phyloP scores from a whole-genome alignment of 2,329 filamentous ascomycete genomes.

The Dissoconium aciculare region DNA sequence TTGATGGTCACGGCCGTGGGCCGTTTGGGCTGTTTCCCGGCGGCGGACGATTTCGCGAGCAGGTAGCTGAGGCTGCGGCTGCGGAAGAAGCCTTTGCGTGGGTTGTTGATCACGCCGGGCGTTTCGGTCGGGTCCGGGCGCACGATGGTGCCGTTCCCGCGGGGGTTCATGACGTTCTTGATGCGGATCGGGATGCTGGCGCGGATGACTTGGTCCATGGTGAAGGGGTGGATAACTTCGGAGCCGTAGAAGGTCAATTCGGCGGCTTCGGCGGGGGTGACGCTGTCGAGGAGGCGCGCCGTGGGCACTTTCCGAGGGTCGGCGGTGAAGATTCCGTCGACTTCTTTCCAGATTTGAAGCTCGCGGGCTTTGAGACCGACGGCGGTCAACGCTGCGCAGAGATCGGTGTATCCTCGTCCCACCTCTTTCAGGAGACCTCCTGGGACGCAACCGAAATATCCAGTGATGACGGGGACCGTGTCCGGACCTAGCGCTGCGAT shows the following conservation, averaged over 20 bases:
- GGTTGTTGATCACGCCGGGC: constrained; percentile 32
- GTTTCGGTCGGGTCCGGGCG: constrained; percentile 56
- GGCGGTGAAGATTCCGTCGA: constrained; percentile 82
- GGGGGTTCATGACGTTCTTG: constrained; percentile 82
- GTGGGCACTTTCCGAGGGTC: constrained; percentile 85
- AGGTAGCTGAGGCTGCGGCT: constrained; percentile 31
- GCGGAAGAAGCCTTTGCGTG: constrained; percentile 36
- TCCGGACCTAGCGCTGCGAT: constrained; percentile 31
- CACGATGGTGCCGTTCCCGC: constrained; percentile 64
- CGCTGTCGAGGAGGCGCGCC: constrained; percentile 70
- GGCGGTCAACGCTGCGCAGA: constrained; percentile 82
- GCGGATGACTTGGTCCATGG: constrained; percentile 79
- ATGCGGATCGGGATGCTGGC: constrained; percentile 76
- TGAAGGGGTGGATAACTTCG: constrained; percentile 96
- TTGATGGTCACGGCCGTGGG: constrained; percentile 79
- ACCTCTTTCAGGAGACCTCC: constrained; percentile 84
- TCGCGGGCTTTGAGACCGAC: constrained; percentile 79
- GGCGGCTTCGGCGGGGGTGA: constrained; percentile 87
- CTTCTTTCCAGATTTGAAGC: constrained; percentile 97
- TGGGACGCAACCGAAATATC: constrained; percentile 88
- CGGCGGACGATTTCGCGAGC: constrained; percentile 23
- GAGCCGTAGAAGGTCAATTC: constrained; percentile 65
- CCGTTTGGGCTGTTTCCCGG: constrained; percentile 26
- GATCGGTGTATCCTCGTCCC: constrained; percentile 88
- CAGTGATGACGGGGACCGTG: constrained; percentile 47